Evolutionary conservation across 73 alveolate species (phyloP).

Genomic region (Paramecium octaurelia): DNA sequence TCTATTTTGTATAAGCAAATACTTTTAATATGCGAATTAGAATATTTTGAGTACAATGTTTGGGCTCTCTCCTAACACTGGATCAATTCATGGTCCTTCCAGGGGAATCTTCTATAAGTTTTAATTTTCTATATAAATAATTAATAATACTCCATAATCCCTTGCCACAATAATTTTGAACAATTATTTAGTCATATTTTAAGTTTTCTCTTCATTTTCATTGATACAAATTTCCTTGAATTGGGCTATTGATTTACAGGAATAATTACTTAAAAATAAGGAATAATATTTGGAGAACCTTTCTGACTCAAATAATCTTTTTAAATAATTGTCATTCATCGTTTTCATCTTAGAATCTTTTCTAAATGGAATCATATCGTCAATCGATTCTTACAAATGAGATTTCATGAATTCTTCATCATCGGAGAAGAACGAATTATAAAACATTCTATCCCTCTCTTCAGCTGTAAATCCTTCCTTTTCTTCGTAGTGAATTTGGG

Average conservation of each 20-base stretch:
- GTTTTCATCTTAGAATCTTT: conserved; percentile 50
- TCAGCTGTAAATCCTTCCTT: conserved; percentile 33
- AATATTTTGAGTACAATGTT: not conserved
- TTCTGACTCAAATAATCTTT: conserved; percentile 8
- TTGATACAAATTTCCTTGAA: not conserved
- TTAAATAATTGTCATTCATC: conserved; percentile 22
- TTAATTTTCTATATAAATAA: not conserved
- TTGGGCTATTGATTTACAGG: not conserved
- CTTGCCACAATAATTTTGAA: not conserved
- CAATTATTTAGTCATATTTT: conserved; percentile 24
- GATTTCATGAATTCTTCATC: not conserved
- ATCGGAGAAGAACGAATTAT: not conserved
- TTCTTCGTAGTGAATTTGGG: not conserved
- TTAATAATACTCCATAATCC: conserved; percentile 9
- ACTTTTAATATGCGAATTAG: not conserved
- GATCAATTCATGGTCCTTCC: conserved; percentile 20
- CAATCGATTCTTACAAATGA: not conserved
- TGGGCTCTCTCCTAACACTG: conserved; percentile 24
- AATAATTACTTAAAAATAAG: not conserved
- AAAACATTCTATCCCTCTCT: conserved; percentile 34
- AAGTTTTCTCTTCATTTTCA: conserved; percentile 20
- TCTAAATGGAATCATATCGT: conserved; percentile 46
- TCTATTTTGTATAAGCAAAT: not conserved
- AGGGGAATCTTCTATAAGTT: conserved; percentile 37
- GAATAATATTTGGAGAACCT: not conserved